Percentiles rank a stretch among this genome's conserved stretches.
phyloP scores from a whole-genome alignment of 345 rosid species.

The Moricandia arvensis region DNA sequence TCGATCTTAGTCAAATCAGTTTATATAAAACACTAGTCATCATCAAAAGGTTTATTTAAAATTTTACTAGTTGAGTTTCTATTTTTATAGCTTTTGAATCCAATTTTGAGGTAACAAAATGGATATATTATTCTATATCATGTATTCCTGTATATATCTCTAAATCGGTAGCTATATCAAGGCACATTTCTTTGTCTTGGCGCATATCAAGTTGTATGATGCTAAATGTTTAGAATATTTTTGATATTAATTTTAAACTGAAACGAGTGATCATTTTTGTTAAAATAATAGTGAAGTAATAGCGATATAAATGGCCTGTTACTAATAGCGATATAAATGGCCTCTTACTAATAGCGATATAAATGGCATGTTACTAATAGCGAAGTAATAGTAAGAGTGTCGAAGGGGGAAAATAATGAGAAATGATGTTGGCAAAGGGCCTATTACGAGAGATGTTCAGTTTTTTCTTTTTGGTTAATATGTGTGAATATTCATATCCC shows the following conservation, averaged over 20 bases:
- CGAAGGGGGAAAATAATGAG: not conserved
- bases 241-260: not conserved
- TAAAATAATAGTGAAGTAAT: not conserved
- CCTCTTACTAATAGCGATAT: slow-evolving; percentile 3
- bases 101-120: not conserved
- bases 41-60: not conserved
- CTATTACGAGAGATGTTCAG: slow-evolving; percentile 13
- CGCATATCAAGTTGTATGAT: not conserved
- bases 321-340: not conserved
- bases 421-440: slow-evolving; percentile 11
- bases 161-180: not conserved
- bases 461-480: not conserved
- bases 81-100: not conserved
- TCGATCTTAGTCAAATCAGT: not conserved
- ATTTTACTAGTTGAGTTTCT: not conserved
- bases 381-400: slow-evolving; percentile 7
- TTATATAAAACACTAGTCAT: not conserved
- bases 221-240: not conserved
- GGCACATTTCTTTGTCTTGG: not conserved
- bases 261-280: not conserved
- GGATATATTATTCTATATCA: not conserved
- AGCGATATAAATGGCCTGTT: not conserved
- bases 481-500: not conserved
- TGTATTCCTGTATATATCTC: not conserved
- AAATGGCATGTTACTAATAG: not conserved